phyloP scores from a whole-genome alignment of 345 rosid species.

The Salix arbutifolia region DNA sequence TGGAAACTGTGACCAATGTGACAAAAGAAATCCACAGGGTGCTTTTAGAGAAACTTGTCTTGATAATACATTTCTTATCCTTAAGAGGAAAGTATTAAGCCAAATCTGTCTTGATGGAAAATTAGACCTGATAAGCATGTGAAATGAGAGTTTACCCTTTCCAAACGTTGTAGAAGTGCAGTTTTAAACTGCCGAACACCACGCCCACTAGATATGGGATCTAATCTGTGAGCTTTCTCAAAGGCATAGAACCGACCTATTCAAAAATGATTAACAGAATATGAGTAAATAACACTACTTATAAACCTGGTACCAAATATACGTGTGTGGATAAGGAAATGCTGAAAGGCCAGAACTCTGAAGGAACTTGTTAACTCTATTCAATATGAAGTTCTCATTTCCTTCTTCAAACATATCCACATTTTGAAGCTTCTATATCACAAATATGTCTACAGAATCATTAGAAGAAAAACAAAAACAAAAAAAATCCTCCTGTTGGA shows the following conservation, averaged over 20 bases:
- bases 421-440: no score
- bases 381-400: not conserved
- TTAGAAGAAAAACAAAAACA: no score
- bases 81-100: not conserved
- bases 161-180: conserved; percentile 96
- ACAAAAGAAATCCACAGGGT: not conserved
- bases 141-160: conserved; percentile 47
- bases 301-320: not conserved
- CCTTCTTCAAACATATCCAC: not conserved
- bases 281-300: not conserved
- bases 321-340: not conserved
- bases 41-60: not conserved
- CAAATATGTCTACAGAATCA: no score
- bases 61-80: not conserved
- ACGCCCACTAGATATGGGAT: conserved; percentile 94
- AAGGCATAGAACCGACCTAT: conserved; percentile 97
- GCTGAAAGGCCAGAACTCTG: not conserved
- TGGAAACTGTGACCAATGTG: not conserved
- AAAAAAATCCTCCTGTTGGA: no score
- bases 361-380: not conserved
- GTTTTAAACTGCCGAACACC: conserved; percentile 99
- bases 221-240: conserved; percentile 93
- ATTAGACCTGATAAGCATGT: not conserved
- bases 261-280: not conserved
- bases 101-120: not conserved